Evolutionary conservation across 106 monocot genomes (phyloP), one percentile per base, ranked within the genome.

Genomic region (Dendrobium huoshanense): DNA sequence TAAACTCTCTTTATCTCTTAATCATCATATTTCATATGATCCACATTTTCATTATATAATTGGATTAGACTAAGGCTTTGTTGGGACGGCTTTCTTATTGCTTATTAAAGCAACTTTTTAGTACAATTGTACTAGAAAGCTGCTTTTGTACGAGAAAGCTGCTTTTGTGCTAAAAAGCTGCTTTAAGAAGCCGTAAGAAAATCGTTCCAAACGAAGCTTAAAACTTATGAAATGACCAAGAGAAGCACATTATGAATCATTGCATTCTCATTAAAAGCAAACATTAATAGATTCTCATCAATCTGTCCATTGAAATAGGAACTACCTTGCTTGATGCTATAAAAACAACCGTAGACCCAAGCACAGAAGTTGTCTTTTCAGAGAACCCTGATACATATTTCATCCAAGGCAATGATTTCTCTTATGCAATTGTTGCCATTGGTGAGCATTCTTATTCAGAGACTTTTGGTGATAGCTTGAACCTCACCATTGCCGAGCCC

Each of bases 391-490:
- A 82, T 24, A 15, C 59, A 6, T 31, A 72, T 15, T 77, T 81
- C 16, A 27, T 90, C 24, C 79, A 77, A 27, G 76, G 47, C 43
- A 80, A 70, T 43, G 75, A 67, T 10, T 87, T 85, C 77, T 80
- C 31, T 11, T 56, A 76, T 0, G 76, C 76, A 11, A 86, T 88
- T 37, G 82, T 86, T 41, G 85, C 72, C 1, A 84, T 88, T 22
- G 90, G 90, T 16, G 88, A 88, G 55, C 40, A 9, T 6, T 83
- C 84, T 20, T 88, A 88, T 37, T 80, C 86, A 2, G 88, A 76
- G 49, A 76, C 76, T 79, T 40, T 48, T 22, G 25, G 55, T 1
- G 42, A 65, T 11, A 77, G 58, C 56, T 10, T 43, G 8, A 58
- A 81, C 51, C 81, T 59, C 42, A 65, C 55, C 17, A 78, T 94